Conservation (phyloP, 1,284 basidiomycete genomes). For the Spongiforma sp. region DNA sequence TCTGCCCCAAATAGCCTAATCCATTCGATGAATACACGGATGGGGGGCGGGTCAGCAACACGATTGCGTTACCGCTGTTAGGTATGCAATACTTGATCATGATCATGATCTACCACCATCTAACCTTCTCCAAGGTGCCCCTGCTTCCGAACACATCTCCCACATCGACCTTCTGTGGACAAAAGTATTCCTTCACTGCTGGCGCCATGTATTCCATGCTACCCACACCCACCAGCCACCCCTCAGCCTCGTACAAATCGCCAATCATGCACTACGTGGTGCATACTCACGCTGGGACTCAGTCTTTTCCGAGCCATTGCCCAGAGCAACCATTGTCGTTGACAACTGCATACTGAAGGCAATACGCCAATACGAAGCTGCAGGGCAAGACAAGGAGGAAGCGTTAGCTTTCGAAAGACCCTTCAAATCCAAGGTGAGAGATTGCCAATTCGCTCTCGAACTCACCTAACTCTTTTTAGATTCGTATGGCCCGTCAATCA, state of each 20-base stretch:
- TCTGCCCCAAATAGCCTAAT: neutral
- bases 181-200: neutral
- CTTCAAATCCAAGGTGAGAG: neutral
- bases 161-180: neutral
- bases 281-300: neutral
- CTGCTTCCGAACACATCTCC: neutral
- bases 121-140: neutral
- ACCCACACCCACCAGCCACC: neutral
- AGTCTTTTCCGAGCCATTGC: neutral
- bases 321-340: neutral
- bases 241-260: neutral
- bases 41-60: neutral
- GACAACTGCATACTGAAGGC: neutral
- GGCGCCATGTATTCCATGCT: neutral
- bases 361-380: neutral
- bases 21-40: neutral
- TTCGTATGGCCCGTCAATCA: neutral
- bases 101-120: no score
- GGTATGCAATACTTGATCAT: neutral
- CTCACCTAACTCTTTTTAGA: neutral
- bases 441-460: neutral
- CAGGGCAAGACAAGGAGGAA: neutral
- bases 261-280: neutral
- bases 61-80: neutral
- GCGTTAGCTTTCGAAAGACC: neutral